Percentiles rank a stretch among this genome's conserved stretches.
phyloP scores from a whole-genome alignment of 148 eudicot species.

The Cornus florida region DNA sequence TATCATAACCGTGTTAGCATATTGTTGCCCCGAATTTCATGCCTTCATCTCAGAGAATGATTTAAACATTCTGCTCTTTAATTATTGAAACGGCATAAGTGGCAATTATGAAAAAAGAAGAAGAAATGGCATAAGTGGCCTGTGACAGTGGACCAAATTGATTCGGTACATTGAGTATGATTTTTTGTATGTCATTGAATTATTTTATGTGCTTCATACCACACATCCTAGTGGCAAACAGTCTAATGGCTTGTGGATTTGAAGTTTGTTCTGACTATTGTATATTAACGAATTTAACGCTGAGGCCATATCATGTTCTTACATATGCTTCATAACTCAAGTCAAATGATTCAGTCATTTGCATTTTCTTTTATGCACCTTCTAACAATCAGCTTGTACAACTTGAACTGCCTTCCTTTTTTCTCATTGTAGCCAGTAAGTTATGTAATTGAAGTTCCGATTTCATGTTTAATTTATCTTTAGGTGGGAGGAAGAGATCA shows the following conservation, averaged over 20 bases:
- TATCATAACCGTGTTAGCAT: background rate
- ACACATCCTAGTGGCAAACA: background rate
- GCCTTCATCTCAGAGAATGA: background rate
- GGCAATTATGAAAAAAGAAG: no score
- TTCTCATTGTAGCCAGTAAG: background rate
- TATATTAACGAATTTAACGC: background rate
- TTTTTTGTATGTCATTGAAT: no score
- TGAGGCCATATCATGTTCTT: background rate
- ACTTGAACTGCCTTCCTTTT: background rate
- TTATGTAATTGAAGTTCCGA: background rate
- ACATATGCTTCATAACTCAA: background rate
- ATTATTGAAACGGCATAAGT: background rate
- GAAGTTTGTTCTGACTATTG: background rate
- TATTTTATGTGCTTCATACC: no score
- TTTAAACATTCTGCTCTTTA: background rate
- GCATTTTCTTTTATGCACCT: background rate
- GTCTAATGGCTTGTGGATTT: background rate
- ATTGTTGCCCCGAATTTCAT: background rate
- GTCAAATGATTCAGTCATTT: background rate
- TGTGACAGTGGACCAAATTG: background rate
- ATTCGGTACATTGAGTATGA: background rate
- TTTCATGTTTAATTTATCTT: conserved; percentile 1
- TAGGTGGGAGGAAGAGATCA: conserved; percentile 94
- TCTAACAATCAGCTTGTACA: background rate
- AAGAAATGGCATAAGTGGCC: background rate